Conservation (phyloP, 352 stramenopile species). For the Phytophthora cactorum region DNA sequence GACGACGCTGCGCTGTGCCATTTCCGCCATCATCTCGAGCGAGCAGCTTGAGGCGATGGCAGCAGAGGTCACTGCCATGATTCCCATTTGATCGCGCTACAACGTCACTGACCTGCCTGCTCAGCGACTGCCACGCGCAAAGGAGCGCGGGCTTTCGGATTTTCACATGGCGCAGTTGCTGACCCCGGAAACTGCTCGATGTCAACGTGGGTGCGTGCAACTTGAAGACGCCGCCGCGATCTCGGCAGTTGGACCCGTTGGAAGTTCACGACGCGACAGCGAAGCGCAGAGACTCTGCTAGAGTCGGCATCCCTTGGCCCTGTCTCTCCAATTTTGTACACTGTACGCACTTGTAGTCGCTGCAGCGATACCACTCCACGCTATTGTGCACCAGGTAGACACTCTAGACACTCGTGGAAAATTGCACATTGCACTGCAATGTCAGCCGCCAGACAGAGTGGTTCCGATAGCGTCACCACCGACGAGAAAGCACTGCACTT, state of each 20-base stretch:
- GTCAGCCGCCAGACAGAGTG: too few species aligned
- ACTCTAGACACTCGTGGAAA: too few species aligned
- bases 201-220: conserved; percentile 28
- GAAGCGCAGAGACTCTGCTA: not conserved
- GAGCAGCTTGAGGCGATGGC: not conserved
- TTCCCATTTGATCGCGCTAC: not conserved
- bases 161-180: conserved; percentile 24
- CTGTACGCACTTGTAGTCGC: not conserved
- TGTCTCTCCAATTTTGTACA: conserved; percentile 16
- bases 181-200: conserved; percentile 33
- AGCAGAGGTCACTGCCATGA: conserved; percentile 4
- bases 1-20: not conserved
- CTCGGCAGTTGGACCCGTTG: conserved; percentile 5
- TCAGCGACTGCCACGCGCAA: conserved; percentile 19
- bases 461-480: too few species aligned
- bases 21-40: not conserved
- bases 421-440: too few species aligned
- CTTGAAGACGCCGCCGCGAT: conserved; percentile 17
- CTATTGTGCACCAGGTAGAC: too few species aligned
- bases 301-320: conserved; percentile 19
- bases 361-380: not conserved
- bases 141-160: conserved; percentile 25
- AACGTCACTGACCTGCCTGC: not conserved
- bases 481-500: too few species aligned
- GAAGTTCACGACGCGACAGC: conserved; percentile 4